These are phyloP conservation scores for Haplographium delicatum DNA, from an alignment of 495 filamentous ascomycete genomes.

Conservation along the genomic window DNA sequence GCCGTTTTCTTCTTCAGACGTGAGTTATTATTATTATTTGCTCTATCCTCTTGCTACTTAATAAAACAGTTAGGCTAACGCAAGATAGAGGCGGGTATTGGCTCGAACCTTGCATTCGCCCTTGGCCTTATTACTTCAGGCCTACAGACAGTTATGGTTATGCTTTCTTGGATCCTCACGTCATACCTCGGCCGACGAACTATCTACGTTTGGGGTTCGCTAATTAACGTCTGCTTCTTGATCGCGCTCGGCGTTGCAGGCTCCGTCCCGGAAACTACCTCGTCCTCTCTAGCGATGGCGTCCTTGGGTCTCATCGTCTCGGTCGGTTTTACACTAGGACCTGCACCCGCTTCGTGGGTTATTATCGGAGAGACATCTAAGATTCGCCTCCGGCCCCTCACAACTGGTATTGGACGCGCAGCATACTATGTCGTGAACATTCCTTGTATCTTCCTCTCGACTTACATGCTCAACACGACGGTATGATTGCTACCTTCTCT, in stretches of 20 bases:
- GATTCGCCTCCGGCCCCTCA: conserved; percentile 48
- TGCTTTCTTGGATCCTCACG: conserved; percentile 31
- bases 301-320: conserved; percentile 52
- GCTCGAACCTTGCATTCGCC: conserved; percentile 39
- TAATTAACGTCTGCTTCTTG: conserved; percentile 9
- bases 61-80: conserved; percentile 36
- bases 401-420: conserved; percentile 50
- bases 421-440: conserved; percentile 47
- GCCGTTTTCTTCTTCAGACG: conserved; percentile 59
- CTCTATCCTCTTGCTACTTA: conserved; percentile 1
- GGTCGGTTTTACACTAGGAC: conserved; percentile 46
- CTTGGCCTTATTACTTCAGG: conserved; percentile 31
- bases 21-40: conserved; percentile 29
- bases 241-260: conserved; percentile 44
- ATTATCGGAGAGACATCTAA: conserved; percentile 55
- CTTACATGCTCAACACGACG: conserved; percentile 42
- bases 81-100: conserved; percentile 43
- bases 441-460: conserved; percentile 39
- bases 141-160: conserved; percentile 29
- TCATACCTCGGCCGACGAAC: conserved; percentile 20
- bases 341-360: conserved; percentile 50
- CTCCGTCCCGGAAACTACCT: conserved; percentile 40
- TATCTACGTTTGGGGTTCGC: conserved; percentile 18
- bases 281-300: conserved; percentile 42
- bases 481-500: too few relatives aligned